phyloP scores from a whole-genome alignment of 805 yeast genomes.

The Ogataea henricii region DNA sequence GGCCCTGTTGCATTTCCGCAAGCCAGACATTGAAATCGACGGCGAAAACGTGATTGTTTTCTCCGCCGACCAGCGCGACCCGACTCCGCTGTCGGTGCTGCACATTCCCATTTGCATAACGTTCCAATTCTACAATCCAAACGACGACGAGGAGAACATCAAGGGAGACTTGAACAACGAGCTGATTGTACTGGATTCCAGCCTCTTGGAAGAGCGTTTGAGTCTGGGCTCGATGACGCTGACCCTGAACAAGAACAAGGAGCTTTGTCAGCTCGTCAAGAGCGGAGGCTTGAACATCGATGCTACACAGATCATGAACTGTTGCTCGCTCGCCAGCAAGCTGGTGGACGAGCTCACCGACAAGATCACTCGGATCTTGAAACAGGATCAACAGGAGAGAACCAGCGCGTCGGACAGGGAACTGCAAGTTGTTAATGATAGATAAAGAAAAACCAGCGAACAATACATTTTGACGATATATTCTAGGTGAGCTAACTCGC shows the following conservation, averaged over 20 bases:
- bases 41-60: slow-evolving; percentile 70
- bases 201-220: slow-evolving; percentile 70
- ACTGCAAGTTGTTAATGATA: slow-evolving; percentile 35
- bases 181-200: slow-evolving; percentile 72
- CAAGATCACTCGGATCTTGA: slow-evolving; percentile 56
- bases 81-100: slow-evolving; percentile 79
- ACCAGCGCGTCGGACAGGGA: slow-evolving; percentile 28
- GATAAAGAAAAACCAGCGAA: slow-evolving; percentile 14
- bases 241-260: slow-evolving; percentile 87
- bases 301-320: slow-evolving; percentile 64
- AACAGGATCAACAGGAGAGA: slow-evolving; percentile 47
- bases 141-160: slow-evolving; percentile 63
- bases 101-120: slow-evolving; percentile 91
- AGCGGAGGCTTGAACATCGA: slow-evolving; percentile 89
- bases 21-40: slow-evolving; percentile 78
- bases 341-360: slow-evolving; percentile 67
- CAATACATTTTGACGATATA: no score
- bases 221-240: slow-evolving; percentile 81
- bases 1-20: slow-evolving; percentile 76
- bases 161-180: slow-evolving; percentile 66
- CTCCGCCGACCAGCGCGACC: slow-evolving; percentile 75
- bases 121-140: slow-evolving; percentile 80
- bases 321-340: slow-evolving; percentile 64
- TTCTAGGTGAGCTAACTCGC: no score
- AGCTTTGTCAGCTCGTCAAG: slow-evolving; percentile 84